Percentiles rank a stretch among this genome's conserved stretches.
phyloP scores from a whole-genome alignment of 345 rosid genomes.

The Microcos paniculata region DNA sequence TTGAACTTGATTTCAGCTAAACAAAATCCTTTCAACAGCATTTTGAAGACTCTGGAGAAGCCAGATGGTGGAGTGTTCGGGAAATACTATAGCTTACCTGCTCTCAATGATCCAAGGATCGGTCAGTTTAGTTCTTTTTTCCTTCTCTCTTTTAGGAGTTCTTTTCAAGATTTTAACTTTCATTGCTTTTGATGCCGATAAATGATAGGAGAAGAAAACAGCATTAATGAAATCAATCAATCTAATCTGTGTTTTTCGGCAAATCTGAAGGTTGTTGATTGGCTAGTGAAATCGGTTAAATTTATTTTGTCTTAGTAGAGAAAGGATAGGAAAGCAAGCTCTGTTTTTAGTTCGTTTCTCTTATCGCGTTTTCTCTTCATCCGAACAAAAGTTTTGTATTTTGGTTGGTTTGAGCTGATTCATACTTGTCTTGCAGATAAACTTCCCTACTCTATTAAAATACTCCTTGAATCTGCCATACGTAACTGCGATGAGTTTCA shows the following conservation, averaged over 20 bases:
- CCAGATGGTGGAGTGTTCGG: conserved; percentile 66
- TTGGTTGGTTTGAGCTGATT: conserved; percentile 10
- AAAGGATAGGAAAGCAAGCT: neutral
- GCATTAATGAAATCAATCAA: neutral
- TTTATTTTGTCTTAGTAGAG: neutral
- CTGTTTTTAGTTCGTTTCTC: neutral
- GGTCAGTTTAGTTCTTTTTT: conserved; percentile 51
- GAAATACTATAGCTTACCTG: conserved; percentile 59
- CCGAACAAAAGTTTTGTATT: neutral
- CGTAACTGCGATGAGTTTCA: conserved; percentile 79
- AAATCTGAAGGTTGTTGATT: neutral
- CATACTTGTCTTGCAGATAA: conserved; percentile 40
- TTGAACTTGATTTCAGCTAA: conserved; percentile 37
- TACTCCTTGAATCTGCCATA: conserved; percentile 75
- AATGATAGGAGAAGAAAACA: neutral
- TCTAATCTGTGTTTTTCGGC: neutral
- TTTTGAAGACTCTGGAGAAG: conserved; percentile 66
- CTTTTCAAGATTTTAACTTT: neutral
- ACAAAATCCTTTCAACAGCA: conserved; percentile 53
- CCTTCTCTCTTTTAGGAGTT: neutral
- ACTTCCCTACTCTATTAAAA: conserved; percentile 69
- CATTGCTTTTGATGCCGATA: conserved; percentile 8
- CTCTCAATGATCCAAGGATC: conserved; percentile 70
- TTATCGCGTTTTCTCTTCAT: neutral
- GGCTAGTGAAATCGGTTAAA: neutral